A percentile compares a stretch with the other conserved stretches of the same genome.
Evolutionary conservation across 1,284 basidiomycete genomes (phyloP).

Genomic region (Taiwanofungus camphoratus): DNA sequence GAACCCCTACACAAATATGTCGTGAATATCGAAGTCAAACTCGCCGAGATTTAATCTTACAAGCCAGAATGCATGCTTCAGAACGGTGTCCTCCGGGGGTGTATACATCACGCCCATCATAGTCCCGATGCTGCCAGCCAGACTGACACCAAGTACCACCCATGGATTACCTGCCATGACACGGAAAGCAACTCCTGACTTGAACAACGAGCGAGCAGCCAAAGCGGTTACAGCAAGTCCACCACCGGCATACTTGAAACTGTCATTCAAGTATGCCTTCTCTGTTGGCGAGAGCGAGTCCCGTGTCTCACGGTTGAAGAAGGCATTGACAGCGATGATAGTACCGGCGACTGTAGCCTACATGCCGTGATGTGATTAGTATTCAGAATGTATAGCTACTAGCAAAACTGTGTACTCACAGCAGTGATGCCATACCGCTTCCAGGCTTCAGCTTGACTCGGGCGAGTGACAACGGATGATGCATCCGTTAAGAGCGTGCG

Average conservation of each 20-base stretch:
- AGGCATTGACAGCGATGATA: constrained; percentile 54
- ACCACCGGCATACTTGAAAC: constrained; percentile 82
- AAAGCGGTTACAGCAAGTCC: constrained; percentile 75
- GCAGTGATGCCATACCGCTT: constrained; percentile 45
- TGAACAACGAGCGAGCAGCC: constrained; percentile 76
- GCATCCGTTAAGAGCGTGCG: constrained; percentile 41
- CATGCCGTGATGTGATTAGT: neutral
- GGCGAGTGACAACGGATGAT: constrained; percentile 30
- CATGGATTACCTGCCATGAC: constrained; percentile 88
- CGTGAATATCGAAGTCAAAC: neutral
- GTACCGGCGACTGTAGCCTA: constrained; percentile 68
- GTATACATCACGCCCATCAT: constrained; percentile 80
- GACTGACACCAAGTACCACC: constrained; percentile 80
- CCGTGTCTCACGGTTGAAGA: constrained; percentile 76
- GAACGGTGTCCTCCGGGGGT: constrained; percentile 61
- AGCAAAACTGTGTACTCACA: constrained; percentile 27
- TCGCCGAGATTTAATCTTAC: constrained; percentile 34
- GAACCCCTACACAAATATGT: constrained; percentile 52
- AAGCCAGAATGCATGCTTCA: constrained; percentile 77
- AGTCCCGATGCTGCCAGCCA: constrained; percentile 70
- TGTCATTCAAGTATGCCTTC: constrained; percentile 70
- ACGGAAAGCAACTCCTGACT: constrained; percentile 66
- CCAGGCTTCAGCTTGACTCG: constrained; percentile 39
- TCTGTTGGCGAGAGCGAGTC: constrained; percentile 59
- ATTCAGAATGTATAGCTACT: neutral